phyloP scores from a whole-genome alignment of 495 filamentous ascomycete species.

The Xylaria palmicola region DNA sequence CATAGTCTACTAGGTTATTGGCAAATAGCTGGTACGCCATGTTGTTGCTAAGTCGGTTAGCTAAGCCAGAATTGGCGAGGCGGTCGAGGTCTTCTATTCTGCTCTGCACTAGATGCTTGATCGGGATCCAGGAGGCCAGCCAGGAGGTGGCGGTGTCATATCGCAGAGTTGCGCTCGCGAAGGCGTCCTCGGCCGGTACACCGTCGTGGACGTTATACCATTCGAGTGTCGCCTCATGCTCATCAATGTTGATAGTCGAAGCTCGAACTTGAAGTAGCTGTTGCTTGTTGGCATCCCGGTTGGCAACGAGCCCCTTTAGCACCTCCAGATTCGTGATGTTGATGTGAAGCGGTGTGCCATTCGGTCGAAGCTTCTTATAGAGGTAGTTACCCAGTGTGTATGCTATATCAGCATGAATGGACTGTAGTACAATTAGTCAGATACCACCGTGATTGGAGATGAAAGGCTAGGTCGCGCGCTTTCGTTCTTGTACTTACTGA shows the following conservation, averaged over 20 bases:
- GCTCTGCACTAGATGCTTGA: conserved; percentile 40
- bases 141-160: conserved; percentile 31
- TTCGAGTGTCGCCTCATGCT: conserved; percentile 21
- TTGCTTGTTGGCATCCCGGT: conserved; percentile 22
- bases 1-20: conserved; percentile 56
- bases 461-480: too few relatives aligned
- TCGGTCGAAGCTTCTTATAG: conserved; percentile 45
- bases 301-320: conserved; percentile 57
- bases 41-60: conserved; percentile 46
- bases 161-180: conserved; percentile 36
- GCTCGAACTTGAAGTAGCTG: conserved; percentile 37
- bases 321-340: conserved; percentile 54
- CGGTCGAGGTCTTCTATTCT: conserved; percentile 38
- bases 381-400: conserved; percentile 58
- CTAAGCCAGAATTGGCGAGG: conserved; percentile 30
- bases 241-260: conserved; percentile 25
- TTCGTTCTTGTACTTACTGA: too few relatives aligned
- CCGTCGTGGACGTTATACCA: conserved; percentile 32
- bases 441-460: conserved; percentile 1
- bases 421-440: conserved; percentile 29
- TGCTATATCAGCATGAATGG: conserved; percentile 61
- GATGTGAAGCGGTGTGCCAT: conserved; percentile 38
- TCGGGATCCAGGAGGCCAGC: conserved; percentile 38
- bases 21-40: conserved; percentile 64
- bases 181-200: conserved; percentile 24